Evolutionary conservation across 257 asterid genomes (phyloP).

Genomic region (Rhazya stricta): DNA sequence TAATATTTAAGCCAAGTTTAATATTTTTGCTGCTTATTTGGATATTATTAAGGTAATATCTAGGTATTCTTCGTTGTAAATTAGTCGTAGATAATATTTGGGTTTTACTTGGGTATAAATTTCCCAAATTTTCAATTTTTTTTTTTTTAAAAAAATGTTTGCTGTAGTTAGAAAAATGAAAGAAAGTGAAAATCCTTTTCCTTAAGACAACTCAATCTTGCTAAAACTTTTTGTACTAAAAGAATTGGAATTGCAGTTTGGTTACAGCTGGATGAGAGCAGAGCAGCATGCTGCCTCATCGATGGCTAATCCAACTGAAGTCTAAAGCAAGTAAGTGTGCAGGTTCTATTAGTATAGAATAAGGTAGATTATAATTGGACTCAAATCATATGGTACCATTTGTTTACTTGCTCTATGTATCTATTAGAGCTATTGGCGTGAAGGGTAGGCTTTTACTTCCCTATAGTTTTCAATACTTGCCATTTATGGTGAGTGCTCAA

Average conservation of each 20-base stretch:
- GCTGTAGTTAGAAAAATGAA: neutral
- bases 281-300: conserved; percentile 3
- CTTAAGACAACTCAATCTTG: conserved; percentile 1
- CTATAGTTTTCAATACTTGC: neutral
- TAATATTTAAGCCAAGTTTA: too few species aligned
- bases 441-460: neutral
- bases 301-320: conserved; percentile 3
- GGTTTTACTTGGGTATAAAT: too few species aligned
- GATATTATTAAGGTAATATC: too few species aligned
- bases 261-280: conserved; percentile 17
- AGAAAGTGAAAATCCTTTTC: too few species aligned
- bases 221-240: neutral
- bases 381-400: neutral
- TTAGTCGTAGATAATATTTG: too few species aligned
- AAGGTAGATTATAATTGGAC: neutral
- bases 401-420: neutral
- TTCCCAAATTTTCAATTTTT: too few species aligned
- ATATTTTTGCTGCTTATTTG: too few species aligned
- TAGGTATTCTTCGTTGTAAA: too few species aligned
- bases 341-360: neutral
- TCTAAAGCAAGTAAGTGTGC: neutral
- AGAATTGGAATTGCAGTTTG: conserved; percentile 4
- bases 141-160: too few species aligned
- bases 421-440: neutral
- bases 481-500: too few species aligned